A percentile compares a stretch with the other conserved stretches of the same genome.
Conservation (phyloP, 2,329 filamentous ascomycete species). For the Fusarium acutatum region DNA sequence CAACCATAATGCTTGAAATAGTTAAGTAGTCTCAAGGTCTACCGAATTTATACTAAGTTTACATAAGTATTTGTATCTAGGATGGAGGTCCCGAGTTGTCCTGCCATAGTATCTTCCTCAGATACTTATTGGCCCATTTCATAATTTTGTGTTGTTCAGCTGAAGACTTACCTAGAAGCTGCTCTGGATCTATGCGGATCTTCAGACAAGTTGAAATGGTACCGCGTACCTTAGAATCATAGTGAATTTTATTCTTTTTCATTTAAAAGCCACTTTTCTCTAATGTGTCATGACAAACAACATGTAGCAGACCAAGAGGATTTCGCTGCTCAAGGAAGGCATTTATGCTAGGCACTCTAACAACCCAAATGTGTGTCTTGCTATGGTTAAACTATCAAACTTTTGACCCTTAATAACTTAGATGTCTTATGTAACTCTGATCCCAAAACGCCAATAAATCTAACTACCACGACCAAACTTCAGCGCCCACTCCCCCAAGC, state of each 20-base stretch:
- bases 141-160: not conserved
- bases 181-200: not conserved
- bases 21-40: not conserved
- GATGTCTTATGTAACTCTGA: not conserved
- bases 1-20: not conserved
- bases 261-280: not conserved
- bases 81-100: not conserved
- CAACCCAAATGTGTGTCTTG: not conserved
- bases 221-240: not conserved
- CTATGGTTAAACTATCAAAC: not conserved
- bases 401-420: not conserved
- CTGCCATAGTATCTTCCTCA: not conserved
- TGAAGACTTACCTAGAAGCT: not conserved
- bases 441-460: not conserved
- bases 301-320: not conserved
- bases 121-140: not conserved
- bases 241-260: not conserved
- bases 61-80: not conserved
- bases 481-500: slow-evolving; percentile 36
- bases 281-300: not conserved
- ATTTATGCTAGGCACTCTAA: not conserved
- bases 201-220: not conserved
- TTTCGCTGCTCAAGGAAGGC: not conserved
- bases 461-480: slow-evolving; percentile 37
- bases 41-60: not conserved